Percentiles rank a stretch among this genome's conserved stretches.
Conservation (phyloP, 257 asterid genomes). For the Solanum dulcamara region DNA sequence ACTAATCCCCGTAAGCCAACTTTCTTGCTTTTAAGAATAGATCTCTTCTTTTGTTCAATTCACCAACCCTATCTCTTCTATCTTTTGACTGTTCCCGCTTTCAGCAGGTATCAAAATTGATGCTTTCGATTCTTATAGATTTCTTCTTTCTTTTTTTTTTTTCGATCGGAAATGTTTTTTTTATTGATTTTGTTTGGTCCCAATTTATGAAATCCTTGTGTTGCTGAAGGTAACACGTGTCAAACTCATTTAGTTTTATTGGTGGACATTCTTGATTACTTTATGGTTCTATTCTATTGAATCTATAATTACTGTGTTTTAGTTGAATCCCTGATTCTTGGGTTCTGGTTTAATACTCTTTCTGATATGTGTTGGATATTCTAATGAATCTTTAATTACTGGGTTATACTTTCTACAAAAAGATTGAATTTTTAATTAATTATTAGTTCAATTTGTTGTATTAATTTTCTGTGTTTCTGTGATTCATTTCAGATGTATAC, state of each 20-base stretch:
- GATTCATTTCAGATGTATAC: neutral
- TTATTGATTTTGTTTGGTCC: neutral
- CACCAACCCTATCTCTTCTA: neutral
- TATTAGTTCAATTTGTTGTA: neutral
- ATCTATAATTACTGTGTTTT: neutral
- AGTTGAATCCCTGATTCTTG: neutral
- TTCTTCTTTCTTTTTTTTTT: neutral
- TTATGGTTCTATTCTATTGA: neutral
- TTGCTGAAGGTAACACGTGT: neutral
- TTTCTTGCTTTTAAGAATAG: neutral
- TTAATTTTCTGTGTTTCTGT: neutral
- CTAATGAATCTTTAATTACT: neutral
- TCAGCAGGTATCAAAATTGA: neutral
- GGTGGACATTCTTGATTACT: neutral
- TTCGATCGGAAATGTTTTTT: neutral
- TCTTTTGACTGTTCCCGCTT: neutral
- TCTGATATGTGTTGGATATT: neutral
- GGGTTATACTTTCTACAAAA: neutral
- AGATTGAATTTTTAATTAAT: neutral
- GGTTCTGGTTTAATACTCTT: neutral
- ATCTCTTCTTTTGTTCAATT: neutral
- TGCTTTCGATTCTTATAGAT: neutral
- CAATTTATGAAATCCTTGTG: neutral
- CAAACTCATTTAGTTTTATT: neutral
- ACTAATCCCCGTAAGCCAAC: constrained; percentile 21